Percentiles rank a stretch among this genome's conserved stretches.
Conservation (phyloP, 106 monocot species). For the Chionographis japonica region DNA sequence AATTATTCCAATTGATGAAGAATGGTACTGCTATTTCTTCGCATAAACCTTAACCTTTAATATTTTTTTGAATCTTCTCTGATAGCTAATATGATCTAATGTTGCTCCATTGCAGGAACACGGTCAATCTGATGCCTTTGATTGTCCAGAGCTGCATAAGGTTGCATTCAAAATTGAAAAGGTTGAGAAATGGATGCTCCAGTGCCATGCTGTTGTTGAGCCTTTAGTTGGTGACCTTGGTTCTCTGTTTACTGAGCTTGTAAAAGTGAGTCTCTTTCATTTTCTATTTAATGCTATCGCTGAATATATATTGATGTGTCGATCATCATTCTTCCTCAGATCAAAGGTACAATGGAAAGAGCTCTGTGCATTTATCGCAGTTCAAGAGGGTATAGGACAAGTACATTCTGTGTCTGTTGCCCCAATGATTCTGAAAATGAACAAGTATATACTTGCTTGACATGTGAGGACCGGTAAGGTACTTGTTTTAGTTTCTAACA, state of each 20-base stretch:
- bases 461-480: conserved; percentile 64
- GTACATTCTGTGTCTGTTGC: conserved; percentile 47
- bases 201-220: conserved; percentile 33
- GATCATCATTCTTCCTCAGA: conserved; percentile 26
- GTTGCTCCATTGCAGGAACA: conserved; percentile 35
- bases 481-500: background rate
- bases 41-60: background rate
- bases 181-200: conserved; percentile 56
- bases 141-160: conserved; percentile 53
- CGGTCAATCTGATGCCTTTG: conserved; percentile 48
- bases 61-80: background rate
- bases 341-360: conserved; percentile 46
- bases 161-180: conserved; percentile 47
- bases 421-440: conserved; percentile 40
- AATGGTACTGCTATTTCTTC: no score
- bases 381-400: conserved; percentile 22
- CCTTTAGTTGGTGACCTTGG: conserved; percentile 34
- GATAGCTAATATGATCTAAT: background rate
- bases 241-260: conserved; percentile 40
- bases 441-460: conserved; percentile 42
- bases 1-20: no score
- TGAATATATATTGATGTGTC: background rate
- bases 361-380: conserved; percentile 44
- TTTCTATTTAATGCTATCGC: background rate
- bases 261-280: conserved; percentile 31